These are phyloP conservation scores for Tulasnella sp. DNA, from an alignment of 768 basidiomycete genomes.

Conservation along the genomic window DNA sequence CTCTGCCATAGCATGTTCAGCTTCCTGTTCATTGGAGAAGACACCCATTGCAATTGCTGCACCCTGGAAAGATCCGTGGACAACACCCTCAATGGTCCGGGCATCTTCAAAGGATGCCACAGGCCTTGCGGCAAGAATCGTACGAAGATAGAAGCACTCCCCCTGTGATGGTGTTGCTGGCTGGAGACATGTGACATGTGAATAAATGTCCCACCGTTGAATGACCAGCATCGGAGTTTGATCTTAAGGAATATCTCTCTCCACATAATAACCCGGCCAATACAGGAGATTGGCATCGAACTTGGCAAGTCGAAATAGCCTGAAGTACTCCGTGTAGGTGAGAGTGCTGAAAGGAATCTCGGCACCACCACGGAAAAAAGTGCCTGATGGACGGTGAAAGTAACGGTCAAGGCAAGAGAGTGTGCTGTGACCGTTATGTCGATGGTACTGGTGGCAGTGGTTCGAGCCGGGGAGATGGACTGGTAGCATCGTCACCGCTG, in stretches of 20 bases:
- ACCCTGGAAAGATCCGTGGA: conserved; percentile 31
- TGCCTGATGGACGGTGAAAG: conserved; percentile 30
- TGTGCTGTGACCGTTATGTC: conserved; percentile 1
- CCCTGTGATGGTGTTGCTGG: conserved; percentile 33
- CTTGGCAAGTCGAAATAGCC: conserved; percentile 28
- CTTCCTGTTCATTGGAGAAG: conserved; percentile 34
- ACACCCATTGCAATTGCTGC: conserved; percentile 33
- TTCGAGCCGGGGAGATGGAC: conserved; percentile 35
- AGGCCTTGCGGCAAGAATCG: conserved; percentile 31
- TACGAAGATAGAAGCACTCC: conserved; percentile 39
- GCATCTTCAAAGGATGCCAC: conserved; percentile 32
- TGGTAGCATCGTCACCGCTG: conserved; percentile 37
- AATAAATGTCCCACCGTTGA: not conserved
- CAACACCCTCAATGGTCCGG: conserved; percentile 30
- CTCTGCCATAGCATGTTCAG: conserved; percentile 37
- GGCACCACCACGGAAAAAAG: not conserved
- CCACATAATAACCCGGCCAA: conserved; percentile 22
- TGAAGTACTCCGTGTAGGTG: conserved; percentile 31
- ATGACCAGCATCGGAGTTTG: not conserved
- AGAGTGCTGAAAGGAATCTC: conserved; percentile 23
- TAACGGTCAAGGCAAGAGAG: conserved; percentile 32
- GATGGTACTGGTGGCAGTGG: conserved; percentile 33
- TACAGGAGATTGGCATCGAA: conserved; percentile 11
- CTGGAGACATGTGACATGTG: not conserved
- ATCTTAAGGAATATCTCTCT: conserved; percentile 11